Conservation (phyloP, 2,329 filamentous ascomycete species). For the Aspergillus sp. region DNA sequence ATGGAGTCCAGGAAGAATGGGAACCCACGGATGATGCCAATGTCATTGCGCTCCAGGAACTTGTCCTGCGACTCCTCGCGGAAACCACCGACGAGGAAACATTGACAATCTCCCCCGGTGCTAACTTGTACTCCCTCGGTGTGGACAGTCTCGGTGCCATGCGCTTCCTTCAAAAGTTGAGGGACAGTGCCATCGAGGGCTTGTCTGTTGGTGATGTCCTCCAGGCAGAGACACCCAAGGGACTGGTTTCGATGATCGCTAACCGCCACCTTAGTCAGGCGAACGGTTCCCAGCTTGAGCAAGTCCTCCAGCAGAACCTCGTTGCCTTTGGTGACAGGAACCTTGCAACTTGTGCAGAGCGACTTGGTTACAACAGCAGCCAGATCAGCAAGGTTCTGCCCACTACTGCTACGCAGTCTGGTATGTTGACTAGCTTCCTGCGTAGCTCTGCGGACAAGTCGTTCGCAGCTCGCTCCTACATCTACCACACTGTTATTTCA, state of each 20-base stretch:
- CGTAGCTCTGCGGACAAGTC: slow-evolving; percentile 12
- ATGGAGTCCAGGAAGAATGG: slow-evolving; percentile 4
- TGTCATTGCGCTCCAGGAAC: slow-evolving; percentile 4
- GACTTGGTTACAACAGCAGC: slow-evolving; percentile 7
- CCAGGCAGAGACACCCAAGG: slow-evolving; percentile 20
- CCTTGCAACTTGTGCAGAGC: slow-evolving; percentile 12
- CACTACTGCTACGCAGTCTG: slow-evolving; percentile 30
- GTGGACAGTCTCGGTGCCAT: slow-evolving; percentile 34
- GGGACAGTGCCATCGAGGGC: slow-evolving; percentile 19
- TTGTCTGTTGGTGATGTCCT: slow-evolving; percentile 25
- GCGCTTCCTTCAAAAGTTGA: slow-evolving; percentile 25
- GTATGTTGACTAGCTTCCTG: slow-evolving; percentile 30
- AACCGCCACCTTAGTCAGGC: slow-evolving; percentile 1
- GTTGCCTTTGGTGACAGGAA: slow-evolving; percentile 15
- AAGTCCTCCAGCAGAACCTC: slow-evolving; percentile 3
- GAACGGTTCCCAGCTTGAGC: not conserved
- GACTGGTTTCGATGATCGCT: slow-evolving; percentile 13
- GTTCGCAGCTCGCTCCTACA: slow-evolving; percentile 20
- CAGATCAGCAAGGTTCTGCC: slow-evolving; percentile 26
- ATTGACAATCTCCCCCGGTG: slow-evolving; percentile 9
- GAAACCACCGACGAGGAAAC: slow-evolving; percentile 9
- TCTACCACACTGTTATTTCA: slow-evolving; percentile 25
- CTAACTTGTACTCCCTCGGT: slow-evolving; percentile 21
- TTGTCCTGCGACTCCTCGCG: slow-evolving; percentile 12
- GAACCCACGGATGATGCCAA: slow-evolving; percentile 1